phyloP scores from a whole-genome alignment of 768 basidiomycete genomes.

The Boletus rubescentipes region DNA sequence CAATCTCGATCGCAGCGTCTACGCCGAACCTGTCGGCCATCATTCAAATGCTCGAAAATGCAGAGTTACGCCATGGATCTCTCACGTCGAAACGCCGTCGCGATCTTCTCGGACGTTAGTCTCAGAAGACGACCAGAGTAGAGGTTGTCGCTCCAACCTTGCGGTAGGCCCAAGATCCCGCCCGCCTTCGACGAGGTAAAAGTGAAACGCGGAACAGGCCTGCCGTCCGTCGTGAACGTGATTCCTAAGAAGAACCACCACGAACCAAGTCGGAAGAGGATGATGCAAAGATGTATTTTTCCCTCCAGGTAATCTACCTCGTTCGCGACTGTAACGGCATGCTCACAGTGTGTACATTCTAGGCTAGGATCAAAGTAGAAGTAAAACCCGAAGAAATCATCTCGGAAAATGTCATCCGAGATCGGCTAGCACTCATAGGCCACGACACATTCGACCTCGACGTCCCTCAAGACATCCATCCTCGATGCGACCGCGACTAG shows the following conservation, averaged over 20 bases:
- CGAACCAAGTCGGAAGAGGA: conserved; percentile 8
- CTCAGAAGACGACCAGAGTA: conserved; percentile 1
- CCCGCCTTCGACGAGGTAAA: not conserved
- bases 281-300: not conserved
- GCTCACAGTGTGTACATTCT: not conserved
- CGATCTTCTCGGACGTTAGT: conserved; percentile 4
- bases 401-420: conserved; percentile 6
- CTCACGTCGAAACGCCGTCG: conserved; percentile 1
- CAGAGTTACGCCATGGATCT: not conserved
- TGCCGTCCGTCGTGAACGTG: not conserved
- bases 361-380: conserved; percentile 12
- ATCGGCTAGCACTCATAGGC: conserved; percentile 3
- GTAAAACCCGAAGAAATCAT: conserved; percentile 6
- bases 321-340: not conserved
- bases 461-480: conserved; percentile 1
- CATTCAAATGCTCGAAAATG: conserved; percentile 1
- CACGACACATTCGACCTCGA: conserved; percentile 11
- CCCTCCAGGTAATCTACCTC: conserved; percentile 4
- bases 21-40: conserved; percentile 4
- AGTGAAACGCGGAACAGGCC: not conserved
- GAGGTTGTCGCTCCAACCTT: conserved; percentile 11
- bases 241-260: not conserved
- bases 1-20: not conserved
- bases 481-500: conserved; percentile 6
- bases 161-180: conserved; percentile 1